Conservation (phyloP, 495 filamentous ascomycete species). For the Coniosporium apollinis region DNA sequence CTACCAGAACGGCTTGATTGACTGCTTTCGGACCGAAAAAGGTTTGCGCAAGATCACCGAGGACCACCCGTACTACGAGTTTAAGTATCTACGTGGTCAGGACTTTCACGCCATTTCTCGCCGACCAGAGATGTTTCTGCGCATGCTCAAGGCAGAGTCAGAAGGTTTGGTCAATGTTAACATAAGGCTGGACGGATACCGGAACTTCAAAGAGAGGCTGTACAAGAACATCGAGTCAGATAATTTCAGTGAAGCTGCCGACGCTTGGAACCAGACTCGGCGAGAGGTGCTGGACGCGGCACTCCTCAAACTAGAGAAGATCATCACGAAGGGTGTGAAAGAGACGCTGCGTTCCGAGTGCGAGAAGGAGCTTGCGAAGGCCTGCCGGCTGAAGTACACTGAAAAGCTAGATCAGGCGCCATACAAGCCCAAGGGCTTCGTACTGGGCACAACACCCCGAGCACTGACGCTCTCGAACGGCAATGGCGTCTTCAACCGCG, state of each 20-base stretch:
- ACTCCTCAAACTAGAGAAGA: conserved; percentile 58
- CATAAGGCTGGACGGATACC: conserved; percentile 56
- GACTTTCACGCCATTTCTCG: conserved; percentile 61
- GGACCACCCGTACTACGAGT: conserved; percentile 88
- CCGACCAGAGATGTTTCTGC: conserved; percentile 73
- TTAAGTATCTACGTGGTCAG: conserved; percentile 89
- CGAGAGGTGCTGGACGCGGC: conserved; percentile 71
- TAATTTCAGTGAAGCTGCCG: conserved; percentile 85
- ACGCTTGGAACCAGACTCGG: conserved; percentile 82
- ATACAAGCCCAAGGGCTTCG: conserved; percentile 87
- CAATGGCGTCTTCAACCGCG: conserved; percentile 50
- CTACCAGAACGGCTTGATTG: conserved; percentile 65
- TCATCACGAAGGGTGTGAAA: conserved; percentile 81
- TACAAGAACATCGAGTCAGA: conserved; percentile 77
- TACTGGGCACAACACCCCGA: conserved; percentile 70
- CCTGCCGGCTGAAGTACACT: conserved; percentile 69
- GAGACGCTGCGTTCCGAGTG: conserved; percentile 82
- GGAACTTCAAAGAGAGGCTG: conserved; percentile 53
- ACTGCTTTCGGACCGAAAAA: conserved; percentile 83
- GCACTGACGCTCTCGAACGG: conserved; percentile 78
- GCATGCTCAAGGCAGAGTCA: conserved; percentile 92
- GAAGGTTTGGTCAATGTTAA: conserved; percentile 79
- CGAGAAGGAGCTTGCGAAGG: conserved; percentile 68
- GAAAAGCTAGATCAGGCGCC: conserved; percentile 88
- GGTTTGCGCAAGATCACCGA: conserved; percentile 90